phyloP scores from a whole-genome alignment of 2,329 filamentous ascomycete species.

The Talaromyces sp. region DNA sequence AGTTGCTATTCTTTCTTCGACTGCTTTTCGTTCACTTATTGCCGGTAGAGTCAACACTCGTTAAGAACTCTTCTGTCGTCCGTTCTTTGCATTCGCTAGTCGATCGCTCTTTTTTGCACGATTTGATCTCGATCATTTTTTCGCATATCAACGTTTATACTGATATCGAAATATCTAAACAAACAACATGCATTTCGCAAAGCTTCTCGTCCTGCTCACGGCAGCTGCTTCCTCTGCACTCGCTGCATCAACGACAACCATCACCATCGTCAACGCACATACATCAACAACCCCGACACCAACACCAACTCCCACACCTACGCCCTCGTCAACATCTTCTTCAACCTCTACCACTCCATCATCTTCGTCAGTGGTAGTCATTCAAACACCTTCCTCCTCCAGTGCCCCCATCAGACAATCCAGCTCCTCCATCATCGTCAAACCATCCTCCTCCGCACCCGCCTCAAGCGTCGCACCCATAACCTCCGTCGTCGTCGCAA shows the following conservation, averaged over 20 bases:
- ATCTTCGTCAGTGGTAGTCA: not conserved
- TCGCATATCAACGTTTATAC: not conserved
- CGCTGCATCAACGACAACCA: conserved; percentile 32
- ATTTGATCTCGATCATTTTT: not conserved
- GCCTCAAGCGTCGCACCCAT: not conserved
- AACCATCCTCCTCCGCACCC: conserved; percentile 12
- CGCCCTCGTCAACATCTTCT: not conserved
- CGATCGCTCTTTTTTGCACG: conserved; percentile 1
- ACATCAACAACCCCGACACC: conserved; percentile 23
- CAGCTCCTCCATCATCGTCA: conserved; percentile 13
- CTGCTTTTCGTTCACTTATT: not conserved
- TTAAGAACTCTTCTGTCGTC: conserved; percentile 15
- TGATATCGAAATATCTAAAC: not conserved
- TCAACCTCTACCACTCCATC: conserved; percentile 3
- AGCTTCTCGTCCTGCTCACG: conserved; percentile 32
- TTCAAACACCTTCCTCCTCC: not conserved
- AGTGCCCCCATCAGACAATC: conserved; percentile 8
- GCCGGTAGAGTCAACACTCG: conserved; percentile 3
- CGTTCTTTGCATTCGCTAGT: conserved; percentile 16
- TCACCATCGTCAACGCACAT: conserved; percentile 26
- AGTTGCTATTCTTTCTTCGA: not conserved
- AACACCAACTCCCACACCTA: conserved; percentile 17
- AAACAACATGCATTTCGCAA: conserved; percentile 36
- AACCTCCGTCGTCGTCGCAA: conserved; percentile 2
- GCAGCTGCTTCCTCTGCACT: conserved; percentile 26